Evolutionary conservation across 1,284 basidiomycete genomes (phyloP).

Genomic region (Trichosporon sp.): DNA sequence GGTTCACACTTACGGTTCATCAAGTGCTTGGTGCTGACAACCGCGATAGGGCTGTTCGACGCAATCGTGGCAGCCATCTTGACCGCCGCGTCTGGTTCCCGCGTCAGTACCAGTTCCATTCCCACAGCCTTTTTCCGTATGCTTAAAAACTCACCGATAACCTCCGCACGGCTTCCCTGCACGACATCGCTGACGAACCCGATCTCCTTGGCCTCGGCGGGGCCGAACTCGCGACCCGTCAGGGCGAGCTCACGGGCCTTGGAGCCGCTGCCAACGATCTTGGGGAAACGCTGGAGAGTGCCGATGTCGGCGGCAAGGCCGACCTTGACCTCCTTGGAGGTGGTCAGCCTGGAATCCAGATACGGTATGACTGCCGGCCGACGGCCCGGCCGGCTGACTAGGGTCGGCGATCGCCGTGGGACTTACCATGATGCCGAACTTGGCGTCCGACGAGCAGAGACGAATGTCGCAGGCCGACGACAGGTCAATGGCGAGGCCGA

Average conservation of each 20-base stretch:
- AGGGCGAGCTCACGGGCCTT: conserved; percentile 74
- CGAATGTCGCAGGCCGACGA: conserved; percentile 76
- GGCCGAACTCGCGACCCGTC: conserved; percentile 68
- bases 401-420: background rate
- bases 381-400: background rate
- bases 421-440: conserved; percentile 71
- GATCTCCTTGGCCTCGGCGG: conserved; percentile 64
- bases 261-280: conserved; percentile 73
- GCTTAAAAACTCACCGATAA: conserved; percentile 40
- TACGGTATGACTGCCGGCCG: background rate
- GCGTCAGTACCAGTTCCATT: background rate
- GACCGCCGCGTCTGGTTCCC: conserved; percentile 57
- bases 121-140: background rate
- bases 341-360: background rate
- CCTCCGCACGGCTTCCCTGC: conserved; percentile 59
- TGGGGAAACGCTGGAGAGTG: conserved; percentile 77
- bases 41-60: conserved; percentile 74
- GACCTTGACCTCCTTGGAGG: conserved; percentile 74
- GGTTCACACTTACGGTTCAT: conserved; percentile 47
- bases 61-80: conserved; percentile 66
- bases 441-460: conserved; percentile 60
- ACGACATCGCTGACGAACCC: conserved; percentile 76
- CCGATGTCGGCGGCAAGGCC: conserved; percentile 89
- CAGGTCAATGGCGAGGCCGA: conserved; percentile 71
- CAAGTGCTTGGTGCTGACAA: conserved; percentile 74